Percentiles rank a stretch among this genome's conserved stretches.
Conservation (phyloP, 2,329 filamentous ascomycete genomes). For the Colletotrichum somersetense region DNA sequence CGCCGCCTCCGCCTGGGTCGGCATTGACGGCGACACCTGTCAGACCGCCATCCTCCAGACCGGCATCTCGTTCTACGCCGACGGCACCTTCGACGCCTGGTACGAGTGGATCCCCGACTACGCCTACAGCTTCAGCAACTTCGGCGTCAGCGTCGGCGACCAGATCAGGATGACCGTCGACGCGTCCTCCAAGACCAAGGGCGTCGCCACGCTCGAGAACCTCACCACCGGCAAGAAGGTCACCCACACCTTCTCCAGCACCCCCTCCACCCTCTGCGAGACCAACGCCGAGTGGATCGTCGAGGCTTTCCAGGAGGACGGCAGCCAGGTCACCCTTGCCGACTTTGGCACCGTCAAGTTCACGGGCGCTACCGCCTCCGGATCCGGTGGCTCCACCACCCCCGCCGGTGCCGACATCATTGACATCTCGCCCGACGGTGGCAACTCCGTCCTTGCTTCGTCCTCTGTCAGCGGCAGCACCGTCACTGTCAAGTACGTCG, state of each 20-base stretch:
- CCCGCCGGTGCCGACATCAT: slow-evolving; percentile 42
- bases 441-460: slow-evolving; percentile 32
- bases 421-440: slow-evolving; percentile 40
- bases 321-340: slow-evolving; percentile 47
- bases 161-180: slow-evolving; percentile 47
- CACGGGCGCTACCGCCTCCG: slow-evolving; percentile 44
- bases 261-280: slow-evolving; percentile 61
- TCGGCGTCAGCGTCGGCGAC: slow-evolving; percentile 49
- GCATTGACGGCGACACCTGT: slow-evolving; percentile 62
- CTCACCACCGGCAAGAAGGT: slow-evolving; percentile 63
- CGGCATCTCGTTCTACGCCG: slow-evolving; percentile 56
- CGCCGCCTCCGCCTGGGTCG: slow-evolving; percentile 59
- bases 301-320: slow-evolving; percentile 55
- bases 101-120: slow-evolving; percentile 62
- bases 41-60: slow-evolving; percentile 56
- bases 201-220: slow-evolving; percentile 57
- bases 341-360: slow-evolving; percentile 50
- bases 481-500: slow-evolving; percentile 33
- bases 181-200: slow-evolving; percentile 45
- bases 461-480: slow-evolving; percentile 35
- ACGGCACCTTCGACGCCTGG: slow-evolving; percentile 56
- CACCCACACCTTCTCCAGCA: slow-evolving; percentile 62
- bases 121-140: slow-evolving; percentile 54
- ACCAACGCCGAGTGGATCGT: slow-evolving; percentile 75
- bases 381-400: slow-evolving; percentile 42